Base-by-base conservation (phyloP, 305 asterid species). In the Withania somnifera region DNA sequence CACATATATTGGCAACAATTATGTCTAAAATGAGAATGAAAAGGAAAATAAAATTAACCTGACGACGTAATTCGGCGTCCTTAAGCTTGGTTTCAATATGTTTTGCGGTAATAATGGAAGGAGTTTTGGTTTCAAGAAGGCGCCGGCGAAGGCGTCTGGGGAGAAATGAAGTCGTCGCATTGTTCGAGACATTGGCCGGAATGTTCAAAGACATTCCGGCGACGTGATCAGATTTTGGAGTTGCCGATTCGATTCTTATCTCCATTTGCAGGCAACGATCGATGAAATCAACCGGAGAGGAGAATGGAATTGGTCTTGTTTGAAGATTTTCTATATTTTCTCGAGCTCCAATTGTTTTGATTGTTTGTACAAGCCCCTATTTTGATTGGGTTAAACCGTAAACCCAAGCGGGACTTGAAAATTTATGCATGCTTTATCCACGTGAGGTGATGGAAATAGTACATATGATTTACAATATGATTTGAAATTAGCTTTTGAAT, bases 31-130 rank as follows among this genome's bases (percentile, higher is more conserved):
- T 9, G 45, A 64, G 14, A 51, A 82, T 53, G 77, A 36, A 68
- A n/a, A 71, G 20, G 26, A 30, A 45, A 56, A 34, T 66, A 4
- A 8, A 66, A 66, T 2, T 51, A n/a, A 86, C 89, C 82, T 86
- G 86, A 6, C 89, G 85, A 24, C 87, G 89, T 73, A 84, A 77
- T 50, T 60, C 36, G 61, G 89, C 89, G 34, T 73, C 61, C 47
- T 60, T 83, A 20, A 86, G 89, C 86, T 84, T 86, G 20, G 87
- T 78, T 50, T 86, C 87, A 15, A 86, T 86, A 28, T 84, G 86
- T 36, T 84, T 78, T 42, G 87, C 86, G 45, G 87, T 78, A 24
- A 50, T 50, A 73, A 71, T 36, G n/a, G 89, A 57, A 42, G 82
- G 58, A 38, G n/a, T 64, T 80, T 82, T 82, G 3, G 78, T 22